phyloP scores from a whole-genome alignment of 2,329 filamentous ascomycete species.

The Phyllosticta citriasiana region DNA sequence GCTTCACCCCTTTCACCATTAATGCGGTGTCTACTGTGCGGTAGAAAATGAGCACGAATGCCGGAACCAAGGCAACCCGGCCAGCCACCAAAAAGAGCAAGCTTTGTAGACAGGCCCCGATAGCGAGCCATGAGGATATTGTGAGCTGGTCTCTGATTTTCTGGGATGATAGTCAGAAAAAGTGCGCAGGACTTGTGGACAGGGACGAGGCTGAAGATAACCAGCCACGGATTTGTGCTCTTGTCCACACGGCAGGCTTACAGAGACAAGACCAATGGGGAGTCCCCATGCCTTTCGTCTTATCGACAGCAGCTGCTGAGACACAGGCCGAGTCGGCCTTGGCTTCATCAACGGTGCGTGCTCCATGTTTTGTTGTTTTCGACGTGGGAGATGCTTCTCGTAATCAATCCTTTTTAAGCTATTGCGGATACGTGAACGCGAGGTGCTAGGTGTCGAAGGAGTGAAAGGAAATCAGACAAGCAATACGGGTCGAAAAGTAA shows the following conservation, averaged over 20 bases:
- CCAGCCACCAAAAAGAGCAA: conserved; percentile 25
- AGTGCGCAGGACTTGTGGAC: not conserved
- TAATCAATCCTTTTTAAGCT: too few species aligned
- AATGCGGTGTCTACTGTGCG: conserved; percentile 24
- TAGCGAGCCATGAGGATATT: conserved; percentile 32
- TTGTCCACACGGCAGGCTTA: not conserved
- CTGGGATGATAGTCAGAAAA: not conserved
- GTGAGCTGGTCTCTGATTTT: conserved; percentile 15
- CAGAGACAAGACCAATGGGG: not conserved
- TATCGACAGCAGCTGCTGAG: not conserved
- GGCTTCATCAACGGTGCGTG: conserved; percentile 1
- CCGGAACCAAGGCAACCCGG: conserved; percentile 26
- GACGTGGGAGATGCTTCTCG: too few species aligned
- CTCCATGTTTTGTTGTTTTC: not conserved
- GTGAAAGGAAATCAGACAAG: too few species aligned
- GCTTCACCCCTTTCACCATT: conserved; percentile 23
- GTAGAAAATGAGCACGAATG: conserved; percentile 24
- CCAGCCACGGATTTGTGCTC: not conserved
- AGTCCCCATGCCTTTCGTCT: not conserved
- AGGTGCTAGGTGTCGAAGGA: too few species aligned
- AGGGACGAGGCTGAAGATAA: not conserved
- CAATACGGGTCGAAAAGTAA: too few species aligned
- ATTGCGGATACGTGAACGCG: too few species aligned
- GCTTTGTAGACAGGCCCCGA: conserved; percentile 32
- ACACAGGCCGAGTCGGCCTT: not conserved